Evolutionary conservation across 495 filamentous ascomycete genomes (phyloP).

Genomic region (Hypoxylon subgilvum): DNA sequence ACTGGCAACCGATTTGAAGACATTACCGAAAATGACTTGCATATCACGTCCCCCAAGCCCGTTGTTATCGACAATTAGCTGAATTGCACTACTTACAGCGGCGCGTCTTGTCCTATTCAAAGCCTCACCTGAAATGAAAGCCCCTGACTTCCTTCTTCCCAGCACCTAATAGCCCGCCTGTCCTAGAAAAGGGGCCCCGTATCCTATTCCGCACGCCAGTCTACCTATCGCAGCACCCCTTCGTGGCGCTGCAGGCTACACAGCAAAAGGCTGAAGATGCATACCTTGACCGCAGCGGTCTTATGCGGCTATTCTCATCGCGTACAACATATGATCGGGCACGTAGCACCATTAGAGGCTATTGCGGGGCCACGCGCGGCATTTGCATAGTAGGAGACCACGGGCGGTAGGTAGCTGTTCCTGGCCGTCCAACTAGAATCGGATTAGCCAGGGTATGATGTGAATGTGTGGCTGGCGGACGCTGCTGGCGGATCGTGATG

Average conservation of each 20-base stretch:
- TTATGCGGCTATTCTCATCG: conserved; percentile 1
- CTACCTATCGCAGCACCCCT: conserved; percentile 1
- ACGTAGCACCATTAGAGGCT: not conserved
- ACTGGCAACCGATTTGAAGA: too few species aligned
- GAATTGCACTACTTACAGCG: not conserved
- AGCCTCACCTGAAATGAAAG: not conserved
- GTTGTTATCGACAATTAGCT: not conserved
- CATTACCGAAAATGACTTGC: too few species aligned
- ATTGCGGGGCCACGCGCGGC: not conserved
- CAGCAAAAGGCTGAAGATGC: not conserved
- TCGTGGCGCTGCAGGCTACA: not conserved
- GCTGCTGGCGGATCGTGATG: too few species aligned
- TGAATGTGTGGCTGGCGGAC: conserved; percentile 1
- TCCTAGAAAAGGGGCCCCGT: not conserved
- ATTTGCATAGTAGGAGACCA: not conserved
- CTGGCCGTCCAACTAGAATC: not conserved
- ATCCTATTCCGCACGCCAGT: not conserved
- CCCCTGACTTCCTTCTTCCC: not conserved
- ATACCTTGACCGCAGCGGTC: not conserved
- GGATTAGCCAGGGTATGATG: not conserved
- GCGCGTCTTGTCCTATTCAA: not conserved
- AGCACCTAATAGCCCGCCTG: not conserved
- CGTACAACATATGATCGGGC: not conserved
- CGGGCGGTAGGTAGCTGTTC: not conserved
- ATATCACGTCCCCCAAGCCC: not conserved